Percentiles rank a stretch among this genome's conserved stretches.
Evolutionary conservation across 129 eudicot genomes (phyloP).

Genomic region (Tagetes patula): DNA sequence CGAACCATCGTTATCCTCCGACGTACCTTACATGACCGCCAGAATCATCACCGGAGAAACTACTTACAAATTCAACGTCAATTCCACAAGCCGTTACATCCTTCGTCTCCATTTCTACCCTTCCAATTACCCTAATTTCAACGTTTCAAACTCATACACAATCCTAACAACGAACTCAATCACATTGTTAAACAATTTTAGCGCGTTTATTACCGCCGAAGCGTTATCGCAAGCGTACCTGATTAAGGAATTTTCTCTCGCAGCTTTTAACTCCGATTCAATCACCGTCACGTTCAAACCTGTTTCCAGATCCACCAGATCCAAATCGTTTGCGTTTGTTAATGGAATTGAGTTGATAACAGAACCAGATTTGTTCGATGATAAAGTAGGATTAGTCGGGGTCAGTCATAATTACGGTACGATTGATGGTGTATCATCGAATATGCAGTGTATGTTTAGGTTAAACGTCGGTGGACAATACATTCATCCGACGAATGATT

Average conservation of each 20-base stretch:
- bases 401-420: slow-evolving; percentile 23
- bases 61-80: slow-evolving; percentile 46
- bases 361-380: slow-evolving; percentile 46
- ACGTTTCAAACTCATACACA: slow-evolving; percentile 50
- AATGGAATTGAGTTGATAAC: slow-evolving; percentile 69
- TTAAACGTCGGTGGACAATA: slow-evolving; percentile 75
- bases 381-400: slow-evolving; percentile 48
- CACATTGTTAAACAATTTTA: slow-evolving; percentile 61
- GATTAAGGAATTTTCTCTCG: slow-evolving; percentile 51
- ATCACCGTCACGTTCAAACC: slow-evolving; percentile 55
- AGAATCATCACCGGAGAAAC: slow-evolving; percentile 61
- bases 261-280: slow-evolving; percentile 32
- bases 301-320: slow-evolving; percentile 8
- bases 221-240: slow-evolving; percentile 68
- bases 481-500: slow-evolving; percentile 56
- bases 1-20: slow-evolving; percentile 61
- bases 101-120: slow-evolving; percentile 72
- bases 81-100: slow-evolving; percentile 44
- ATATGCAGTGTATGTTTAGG: slow-evolving; percentile 51
- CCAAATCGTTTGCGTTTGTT: slow-evolving; percentile 53
- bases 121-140: slow-evolving; percentile 51
- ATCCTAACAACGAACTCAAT: slow-evolving; percentile 43
- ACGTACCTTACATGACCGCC: slow-evolving; percentile 64
- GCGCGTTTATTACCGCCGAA: slow-evolving; percentile 58
- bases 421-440: slow-evolving; percentile 29